Base-by-base conservation (phyloP, 306 rosid species). In the Prunus dulcis region DNA sequence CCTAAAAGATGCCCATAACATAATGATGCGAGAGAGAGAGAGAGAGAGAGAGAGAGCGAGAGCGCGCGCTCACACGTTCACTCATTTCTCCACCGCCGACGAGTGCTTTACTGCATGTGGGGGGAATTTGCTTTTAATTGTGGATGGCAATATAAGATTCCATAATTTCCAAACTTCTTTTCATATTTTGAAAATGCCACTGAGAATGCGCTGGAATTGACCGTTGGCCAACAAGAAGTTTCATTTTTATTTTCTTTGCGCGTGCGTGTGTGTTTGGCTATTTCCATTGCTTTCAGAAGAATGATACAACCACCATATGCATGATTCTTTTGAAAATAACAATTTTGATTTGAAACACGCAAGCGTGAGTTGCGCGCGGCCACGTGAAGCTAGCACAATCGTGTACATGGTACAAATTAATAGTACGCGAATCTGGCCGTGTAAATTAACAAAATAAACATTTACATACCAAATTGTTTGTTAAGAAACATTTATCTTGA, bases 91-190 rank as follows among this genome's bases (percentile, higher is more conserved):
- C 72, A 53, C 64, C 41, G 34, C 32, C 10, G 20, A 4, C 62
- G 19, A 76, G 65, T 78, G 86, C 65, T 10, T 23, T 27, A 74
- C 72, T 41, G 75, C 92, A 88, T 87, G 89, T 86, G 92, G 82
- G 68, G 27, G 52, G 52, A 10, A 47, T 47, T 70, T 78, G 78
- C 50, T 86, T 73, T 74, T 68, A 67, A 32, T 72, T 56, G 17
- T 74, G 72, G 79, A 32, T 30, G 46, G 57, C 76, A 34, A 71
- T 76, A 57, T 49, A 34, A 63, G 50, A 66, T 80, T 56, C 75
- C 63, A 53, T 19, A 47, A 38, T 38, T 25, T 2, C 23, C 41
- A 15, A 4, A 34, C 18, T 6, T 58, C 19, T 23, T 19, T 20
- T 47, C 62, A 1, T 45, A 55, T 38, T 9, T 38, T 38, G 43